Evolutionary conservation across 2,329 filamentous ascomycete species (phyloP).

Genomic region (Ceratocystis ficicola): DNA sequence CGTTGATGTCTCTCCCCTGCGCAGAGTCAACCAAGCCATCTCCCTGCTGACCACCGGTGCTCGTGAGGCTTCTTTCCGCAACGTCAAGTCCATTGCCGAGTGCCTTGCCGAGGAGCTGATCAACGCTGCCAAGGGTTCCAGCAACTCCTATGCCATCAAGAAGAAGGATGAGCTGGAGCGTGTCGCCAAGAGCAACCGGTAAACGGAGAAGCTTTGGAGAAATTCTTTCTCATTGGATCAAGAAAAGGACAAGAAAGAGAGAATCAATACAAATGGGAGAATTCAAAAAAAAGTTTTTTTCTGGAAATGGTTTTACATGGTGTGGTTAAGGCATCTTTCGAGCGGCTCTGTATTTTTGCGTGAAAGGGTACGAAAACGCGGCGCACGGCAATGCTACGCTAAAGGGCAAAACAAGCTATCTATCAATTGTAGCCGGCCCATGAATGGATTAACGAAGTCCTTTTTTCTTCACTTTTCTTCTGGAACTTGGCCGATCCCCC

Average conservation of each 20-base stretch:
- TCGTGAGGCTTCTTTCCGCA: conserved; percentile 97
- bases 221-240: conserved; percentile 30
- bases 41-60: conserved; percentile 97
- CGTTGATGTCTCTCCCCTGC: conserved; percentile 98
- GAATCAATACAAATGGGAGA: conserved; percentile 24
- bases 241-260: conserved; percentile 22
- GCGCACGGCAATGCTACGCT: conserved; percentile 33
- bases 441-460: conserved; percentile 22
- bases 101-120: conserved; percentile 99
- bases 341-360: conserved; percentile 37
- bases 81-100: conserved; percentile 99
- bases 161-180: conserved; percentile 99
- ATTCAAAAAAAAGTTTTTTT: conserved; percentile 23
- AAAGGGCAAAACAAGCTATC: conserved; percentile 34
- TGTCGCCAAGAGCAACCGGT: conserved; percentile 99
- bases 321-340: conserved; percentile 36
- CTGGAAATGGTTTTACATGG: conserved; percentile 32
- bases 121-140: conserved; percentile 99
- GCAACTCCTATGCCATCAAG: conserved; percentile 99
- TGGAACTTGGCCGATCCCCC: neutral
- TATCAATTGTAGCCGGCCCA: conserved; percentile 29
- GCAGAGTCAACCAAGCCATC: conserved; percentile 99
- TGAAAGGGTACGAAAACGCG: conserved; percentile 36
- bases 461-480: conserved; percentile 20
- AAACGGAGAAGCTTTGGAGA: conserved; percentile 41